Evolutionary conservation across 768 basidiomycete genomes (phyloP).

Genomic region (Podaxis sp.): DNA sequence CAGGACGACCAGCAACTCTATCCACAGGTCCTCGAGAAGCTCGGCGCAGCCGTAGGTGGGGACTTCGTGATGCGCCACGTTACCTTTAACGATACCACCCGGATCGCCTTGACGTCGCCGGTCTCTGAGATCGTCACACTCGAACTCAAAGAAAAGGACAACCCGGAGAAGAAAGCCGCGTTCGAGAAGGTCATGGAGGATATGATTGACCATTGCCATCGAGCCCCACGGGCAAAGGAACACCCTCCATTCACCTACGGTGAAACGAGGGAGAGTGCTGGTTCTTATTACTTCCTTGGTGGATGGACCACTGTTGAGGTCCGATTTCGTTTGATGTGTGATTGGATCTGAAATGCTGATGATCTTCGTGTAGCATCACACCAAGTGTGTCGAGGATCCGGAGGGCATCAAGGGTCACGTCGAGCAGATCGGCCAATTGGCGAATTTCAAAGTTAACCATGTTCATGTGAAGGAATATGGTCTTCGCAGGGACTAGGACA

Average conservation of each 20-base stretch:
- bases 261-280: neutral
- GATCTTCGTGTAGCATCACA: neutral
- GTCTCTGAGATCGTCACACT: neutral
- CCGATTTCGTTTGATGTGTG: neutral
- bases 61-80: neutral
- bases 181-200: neutral
- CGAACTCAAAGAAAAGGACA: neutral
- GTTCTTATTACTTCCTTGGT: neutral
- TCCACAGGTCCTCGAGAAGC: neutral
- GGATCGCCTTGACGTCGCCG: conserved; percentile 1
- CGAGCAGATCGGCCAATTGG: neutral
- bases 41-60: neutral
- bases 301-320: conserved; percentile 6
- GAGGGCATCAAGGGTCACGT: neutral
- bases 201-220: neutral
- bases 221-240: neutral
- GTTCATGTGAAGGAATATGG: neutral
- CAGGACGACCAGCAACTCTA: neutral
- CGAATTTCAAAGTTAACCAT: neutral
- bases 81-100: neutral
- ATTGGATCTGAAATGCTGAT: neutral
- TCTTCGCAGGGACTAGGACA: neutral
- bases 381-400: neutral
- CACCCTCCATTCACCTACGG: conserved; percentile 7
- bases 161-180: neutral